Conservation (phyloP, 1,284 basidiomycete species). For the Cryptococcus deneoformans region DNA sequence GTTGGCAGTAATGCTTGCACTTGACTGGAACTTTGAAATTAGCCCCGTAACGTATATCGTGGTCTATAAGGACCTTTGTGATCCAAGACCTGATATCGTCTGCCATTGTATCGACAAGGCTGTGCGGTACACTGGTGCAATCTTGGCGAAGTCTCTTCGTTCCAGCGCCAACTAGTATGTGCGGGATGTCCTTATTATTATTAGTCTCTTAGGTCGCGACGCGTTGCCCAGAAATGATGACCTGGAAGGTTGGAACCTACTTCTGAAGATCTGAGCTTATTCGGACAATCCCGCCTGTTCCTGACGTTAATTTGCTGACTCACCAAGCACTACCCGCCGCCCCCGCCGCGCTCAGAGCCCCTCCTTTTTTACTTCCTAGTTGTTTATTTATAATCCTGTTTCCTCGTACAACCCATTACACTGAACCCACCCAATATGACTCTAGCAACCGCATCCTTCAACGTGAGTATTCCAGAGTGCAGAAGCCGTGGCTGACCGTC, state of each 20-base stretch:
- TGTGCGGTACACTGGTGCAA: too few relatives aligned
- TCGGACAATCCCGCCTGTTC: too few relatives aligned
- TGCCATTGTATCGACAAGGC: not conserved
- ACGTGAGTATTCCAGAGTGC: not conserved
- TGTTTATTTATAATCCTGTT: not conserved
- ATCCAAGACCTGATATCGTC: not conserved
- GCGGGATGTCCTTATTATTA: too few relatives aligned
- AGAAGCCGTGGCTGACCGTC: constrained; percentile 3
- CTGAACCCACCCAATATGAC: constrained; percentile 16
- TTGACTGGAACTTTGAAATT: constrained; percentile 13
- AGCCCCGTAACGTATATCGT: constrained; percentile 18
- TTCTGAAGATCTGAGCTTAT: too few relatives aligned
- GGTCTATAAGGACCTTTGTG: not conserved
- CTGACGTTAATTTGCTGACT: too few relatives aligned
- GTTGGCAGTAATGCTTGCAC: not conserved
- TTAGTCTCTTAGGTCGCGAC: too few relatives aligned
- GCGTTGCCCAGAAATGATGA: too few relatives aligned
- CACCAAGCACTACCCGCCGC: constrained; percentile 11
- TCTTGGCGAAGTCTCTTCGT: too few relatives aligned
- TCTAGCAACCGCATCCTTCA: constrained; percentile 24
- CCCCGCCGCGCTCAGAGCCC: constrained; percentile 17
- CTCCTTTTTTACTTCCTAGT: constrained; percentile 2
- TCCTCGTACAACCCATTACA: not conserved
- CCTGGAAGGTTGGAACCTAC: too few relatives aligned
- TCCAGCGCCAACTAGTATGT: too few relatives aligned